Conservation (phyloP, 805 yeast species). For the Starmerella floris region DNA sequence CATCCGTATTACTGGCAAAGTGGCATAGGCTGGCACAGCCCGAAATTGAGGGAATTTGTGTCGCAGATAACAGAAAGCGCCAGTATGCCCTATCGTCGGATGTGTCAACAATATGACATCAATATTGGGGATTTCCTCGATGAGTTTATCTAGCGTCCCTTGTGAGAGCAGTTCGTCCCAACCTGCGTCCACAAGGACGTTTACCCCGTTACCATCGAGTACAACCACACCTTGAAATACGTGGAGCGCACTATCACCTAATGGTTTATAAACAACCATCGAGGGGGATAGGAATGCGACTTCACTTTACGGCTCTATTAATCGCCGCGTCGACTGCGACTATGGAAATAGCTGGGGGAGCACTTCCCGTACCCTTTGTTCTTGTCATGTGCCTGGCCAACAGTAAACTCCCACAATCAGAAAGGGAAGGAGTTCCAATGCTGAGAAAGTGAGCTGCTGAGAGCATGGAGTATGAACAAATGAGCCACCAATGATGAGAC, state of each 20-base stretch:
- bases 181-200: slow-evolving; percentile 30
- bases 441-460: too few relatives aligned
- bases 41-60: slow-evolving; percentile 42
- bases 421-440: too few relatives aligned
- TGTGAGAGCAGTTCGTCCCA: slow-evolving; percentile 27
- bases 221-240: slow-evolving; percentile 26
- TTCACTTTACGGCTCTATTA: too few relatives aligned
- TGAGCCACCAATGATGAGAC: too few relatives aligned
- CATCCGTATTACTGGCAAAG: slow-evolving; percentile 76
- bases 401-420: too few relatives aligned
- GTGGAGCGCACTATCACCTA: slow-evolving; percentile 13
- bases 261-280: slow-evolving; percentile 28
- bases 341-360: too few relatives aligned
- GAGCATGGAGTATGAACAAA: too few relatives aligned
- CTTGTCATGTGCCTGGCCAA: too few relatives aligned
- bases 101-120: slow-evolving; percentile 76
- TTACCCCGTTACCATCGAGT: slow-evolving; percentile 24
- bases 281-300: too few relatives aligned
- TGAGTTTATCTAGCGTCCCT: slow-evolving; percentile 17
- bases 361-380: too few relatives aligned
- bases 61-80: slow-evolving; percentile 63
- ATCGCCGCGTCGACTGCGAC: too few relatives aligned
- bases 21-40: slow-evolving; percentile 66
- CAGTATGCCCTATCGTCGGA: slow-evolving; percentile 62
- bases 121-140: slow-evolving; percentile 36